Evolutionary conservation across 2,329 filamentous ascomycete species (phyloP), one percentile per base, ranked within the genome.

Genomic region (Arthrobotrys megalospora): DNA sequence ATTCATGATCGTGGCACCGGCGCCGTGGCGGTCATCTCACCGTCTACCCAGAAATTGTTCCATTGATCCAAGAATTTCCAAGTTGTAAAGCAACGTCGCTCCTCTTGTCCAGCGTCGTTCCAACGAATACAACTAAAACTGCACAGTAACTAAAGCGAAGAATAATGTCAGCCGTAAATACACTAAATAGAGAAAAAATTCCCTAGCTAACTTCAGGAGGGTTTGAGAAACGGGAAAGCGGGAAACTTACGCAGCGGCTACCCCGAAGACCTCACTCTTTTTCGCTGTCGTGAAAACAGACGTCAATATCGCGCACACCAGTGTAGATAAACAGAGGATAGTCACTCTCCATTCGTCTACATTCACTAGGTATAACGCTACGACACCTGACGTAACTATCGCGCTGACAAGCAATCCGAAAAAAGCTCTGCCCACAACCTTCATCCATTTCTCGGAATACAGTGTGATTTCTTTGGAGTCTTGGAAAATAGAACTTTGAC

Each of bases 101-200:
- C 2, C 34, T 62, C n/a, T 53, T 70, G 5, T 70, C 43, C n/a
- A 76, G 19, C n/a, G 65, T 70, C 12, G 72, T 38, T 11, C 66
- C 72, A 28, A 76, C 72, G 38, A 76, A 70, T 28, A 76, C 72
- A 11, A 76, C 72, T 12, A 76, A 11, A n/a, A 76, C 72, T 8
- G 72, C 72, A 21, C 72, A 76, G 32, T 76, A 76, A 5, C 72
- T 75, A 47, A 8, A 63, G 14, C 24, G 32, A 0, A 7, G n/a
- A 41, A 6, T 5, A 28, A 45, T 8, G 38, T 63, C 32, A 63
- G 58, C 8, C n/a, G 50, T 50, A 14, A 19, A 28, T 47, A 8
- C 32, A 24, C 14, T 32, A 21, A 34, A 14, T 34, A 47, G n/a
- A 2, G 7, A 21, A 5, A 50, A 28, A 2, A 32, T 41, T 36